Conservation (phyloP, 164 flowering plant species). For the Aristolochia contorta region DNA sequence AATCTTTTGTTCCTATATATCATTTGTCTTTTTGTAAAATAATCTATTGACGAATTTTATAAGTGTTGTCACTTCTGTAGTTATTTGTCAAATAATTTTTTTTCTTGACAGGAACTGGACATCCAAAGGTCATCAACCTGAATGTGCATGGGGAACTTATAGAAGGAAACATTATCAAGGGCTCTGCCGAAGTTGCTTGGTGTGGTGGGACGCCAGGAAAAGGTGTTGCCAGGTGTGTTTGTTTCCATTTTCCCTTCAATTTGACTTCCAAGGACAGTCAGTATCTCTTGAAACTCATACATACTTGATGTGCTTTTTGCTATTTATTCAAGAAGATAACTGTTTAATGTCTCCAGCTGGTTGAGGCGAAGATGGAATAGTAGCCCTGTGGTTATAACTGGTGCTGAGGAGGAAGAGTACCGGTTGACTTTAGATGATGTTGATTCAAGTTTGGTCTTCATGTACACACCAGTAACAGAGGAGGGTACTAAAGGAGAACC, state of each 20-base stretch:
- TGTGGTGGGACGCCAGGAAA: constrained; percentile 97
- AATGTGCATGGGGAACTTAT: constrained; percentile 79
- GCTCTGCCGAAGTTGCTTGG: constrained; percentile 89
- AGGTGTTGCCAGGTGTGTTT: constrained; percentile 79
- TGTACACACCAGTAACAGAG: constrained; percentile 95
- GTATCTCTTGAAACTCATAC: background rate
- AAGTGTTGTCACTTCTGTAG: too few species aligned
- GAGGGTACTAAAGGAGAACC: constrained; percentile 98
- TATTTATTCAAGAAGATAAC: background rate
- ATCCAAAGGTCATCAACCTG: constrained; percentile 83
- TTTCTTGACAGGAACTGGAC: constrained; percentile 60
- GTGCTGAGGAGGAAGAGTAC: constrained; percentile 93
- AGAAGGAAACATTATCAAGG: constrained; percentile 77
- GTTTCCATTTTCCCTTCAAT: background rate
- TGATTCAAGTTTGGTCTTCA: constrained; percentile 89
- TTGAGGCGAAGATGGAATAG: constrained; percentile 89
- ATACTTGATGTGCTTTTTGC: background rate
- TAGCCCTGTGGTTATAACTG: constrained; percentile 80
- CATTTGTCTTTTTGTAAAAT: too few species aligned
- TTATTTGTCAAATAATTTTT: too few species aligned
- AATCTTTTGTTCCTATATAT: too few species aligned
- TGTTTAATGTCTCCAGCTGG: constrained; percentile 52
- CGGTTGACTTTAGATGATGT: constrained; percentile 67
- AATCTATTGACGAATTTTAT: too few species aligned
- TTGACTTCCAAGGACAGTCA: background rate